Base-by-base conservation (phyloP, 2,329 filamentous ascomycete species). In the Lachnellula occidentalis region DNA sequence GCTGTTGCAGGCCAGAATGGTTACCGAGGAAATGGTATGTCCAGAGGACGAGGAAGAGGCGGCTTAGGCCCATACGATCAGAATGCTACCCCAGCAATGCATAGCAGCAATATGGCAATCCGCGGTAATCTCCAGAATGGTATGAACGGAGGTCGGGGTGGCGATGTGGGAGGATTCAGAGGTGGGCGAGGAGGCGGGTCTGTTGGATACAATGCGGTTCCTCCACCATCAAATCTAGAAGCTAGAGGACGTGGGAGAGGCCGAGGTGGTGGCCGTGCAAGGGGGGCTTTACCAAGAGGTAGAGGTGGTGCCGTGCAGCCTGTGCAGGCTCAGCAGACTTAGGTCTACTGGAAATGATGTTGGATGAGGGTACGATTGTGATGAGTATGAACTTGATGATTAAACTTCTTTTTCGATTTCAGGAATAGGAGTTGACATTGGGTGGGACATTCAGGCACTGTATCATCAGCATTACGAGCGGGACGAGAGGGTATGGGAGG, bases 201-300 rank as follows among this genome's bases (percentile, higher is more conserved):
- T 27, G 31, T 55, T 36, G 68, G 63, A 34, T 86, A 81, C 63
- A 77, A 76, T 55, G 77, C 77, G 15, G 79, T 85, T 7, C 81
- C 82, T 31, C 86, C 85, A 21, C 85, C 86, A 1, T 69, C 79
- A 1, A 77, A 68, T 43, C 70, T 87, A 12, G 77, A 85, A 58
- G 64, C 72, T 17, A 65, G 71, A 21, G 72, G 69, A 39, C 58
- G 70, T 37, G 66, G 69, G 15, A 63, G 72, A 54, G 69, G 70
- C 6, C 61, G 66, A 24, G 66, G 66, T 43, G 57, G 71, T 49
- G 64, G 68, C n/a, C 54, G 64, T 24, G 58, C 63, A n/a, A 54
- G 61, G n/a, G 56, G 64, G 54, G 58, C 58, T 17, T 45, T 27
- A 27, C 21, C 49, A 12, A 59, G 65, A 56, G 66, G 66, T 17